Evolutionary conservation across 192 early-diverging fungal species (phyloP).

Genomic region (Lobulomyces angularis): DNA sequence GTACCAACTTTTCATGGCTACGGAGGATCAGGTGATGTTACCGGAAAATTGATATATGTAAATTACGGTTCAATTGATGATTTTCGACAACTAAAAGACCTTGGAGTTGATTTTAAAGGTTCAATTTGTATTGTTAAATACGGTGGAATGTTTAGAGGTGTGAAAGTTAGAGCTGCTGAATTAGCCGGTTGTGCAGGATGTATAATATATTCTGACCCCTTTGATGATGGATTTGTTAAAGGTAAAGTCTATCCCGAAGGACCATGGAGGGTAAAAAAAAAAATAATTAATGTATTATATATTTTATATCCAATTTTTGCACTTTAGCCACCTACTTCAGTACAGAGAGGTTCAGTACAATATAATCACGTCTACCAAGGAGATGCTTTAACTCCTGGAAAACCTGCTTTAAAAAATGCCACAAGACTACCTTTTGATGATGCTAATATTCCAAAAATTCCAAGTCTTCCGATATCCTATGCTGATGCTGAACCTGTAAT

Average conservation of each 20-base stretch:
- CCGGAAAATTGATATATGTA: constrained; percentile 45
- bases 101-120: constrained; percentile 26
- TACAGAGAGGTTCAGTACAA: constrained; percentile 43
- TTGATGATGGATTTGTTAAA: constrained; percentile 40
- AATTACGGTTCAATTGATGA: constrained; percentile 47
- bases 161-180: constrained; percentile 44
- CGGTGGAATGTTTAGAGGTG: constrained; percentile 32
- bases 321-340: constrained; percentile 29
- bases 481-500: constrained; percentile 40
- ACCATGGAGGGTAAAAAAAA: constrained; percentile 51
- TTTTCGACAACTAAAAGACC: constrained; percentile 24
- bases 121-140: constrained; percentile 44
- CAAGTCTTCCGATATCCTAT: constrained; percentile 52
- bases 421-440: constrained; percentile 35
- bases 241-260: constrained; percentile 42
- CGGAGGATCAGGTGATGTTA: constrained; percentile 45
- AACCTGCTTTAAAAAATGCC: constrained; percentile 36
- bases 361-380: constrained; percentile 26
- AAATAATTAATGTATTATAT: no score
- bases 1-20: constrained; percentile 50
- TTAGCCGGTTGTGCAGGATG: constrained; percentile 35
- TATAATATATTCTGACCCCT: constrained; percentile 51
- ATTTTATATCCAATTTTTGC: no score
- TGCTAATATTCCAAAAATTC: constrained; percentile 37
- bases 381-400: constrained; percentile 52